Evolutionary conservation across 2,329 filamentous ascomycete genomes (phyloP).

Genomic region (Fusarium cicatricum): DNA sequence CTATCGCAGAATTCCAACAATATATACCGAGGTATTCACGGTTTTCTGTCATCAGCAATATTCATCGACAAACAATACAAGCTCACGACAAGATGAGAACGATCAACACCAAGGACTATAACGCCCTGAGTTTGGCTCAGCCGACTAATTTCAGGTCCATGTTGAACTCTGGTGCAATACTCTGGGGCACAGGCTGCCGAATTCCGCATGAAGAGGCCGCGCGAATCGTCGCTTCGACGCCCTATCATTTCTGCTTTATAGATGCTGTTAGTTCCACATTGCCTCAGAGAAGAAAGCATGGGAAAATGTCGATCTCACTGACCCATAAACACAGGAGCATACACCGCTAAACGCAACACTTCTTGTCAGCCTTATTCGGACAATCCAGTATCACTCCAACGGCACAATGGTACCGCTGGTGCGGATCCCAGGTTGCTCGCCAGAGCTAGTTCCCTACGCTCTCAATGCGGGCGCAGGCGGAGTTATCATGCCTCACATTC

Average conservation of each 20-base stretch:
- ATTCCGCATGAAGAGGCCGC: conserved; percentile 21
- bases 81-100: too few relatives aligned
- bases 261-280: too few relatives aligned
- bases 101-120: conserved; percentile 9
- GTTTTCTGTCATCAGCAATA: too few relatives aligned
- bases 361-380: conserved; percentile 9
- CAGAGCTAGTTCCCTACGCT: too few relatives aligned
- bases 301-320: too few relatives aligned
- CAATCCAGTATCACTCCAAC: conserved; percentile 17
- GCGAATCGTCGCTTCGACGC: conserved; percentile 8
- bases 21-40: too few relatives aligned
- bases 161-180: conserved; percentile 1
- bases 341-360: conserved; percentile 15
- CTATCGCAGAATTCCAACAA: too few relatives aligned
- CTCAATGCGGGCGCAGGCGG: conserved; percentile 11
- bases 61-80: too few relatives aligned
- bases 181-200: conserved; percentile 17
- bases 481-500: conserved; percentile 8
- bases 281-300: too few relatives aligned
- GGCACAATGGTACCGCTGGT: conserved; percentile 19
- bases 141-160: conserved; percentile 17
- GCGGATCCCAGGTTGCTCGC: conserved; percentile 3
- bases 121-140: conserved; percentile 14
- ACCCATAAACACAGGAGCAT: too few relatives aligned
- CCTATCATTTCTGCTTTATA: conserved; percentile 17